Evolutionary conservation across 2,329 filamentous ascomycete genomes (phyloP).

Genomic region (Aspergillus melleus): DNA sequence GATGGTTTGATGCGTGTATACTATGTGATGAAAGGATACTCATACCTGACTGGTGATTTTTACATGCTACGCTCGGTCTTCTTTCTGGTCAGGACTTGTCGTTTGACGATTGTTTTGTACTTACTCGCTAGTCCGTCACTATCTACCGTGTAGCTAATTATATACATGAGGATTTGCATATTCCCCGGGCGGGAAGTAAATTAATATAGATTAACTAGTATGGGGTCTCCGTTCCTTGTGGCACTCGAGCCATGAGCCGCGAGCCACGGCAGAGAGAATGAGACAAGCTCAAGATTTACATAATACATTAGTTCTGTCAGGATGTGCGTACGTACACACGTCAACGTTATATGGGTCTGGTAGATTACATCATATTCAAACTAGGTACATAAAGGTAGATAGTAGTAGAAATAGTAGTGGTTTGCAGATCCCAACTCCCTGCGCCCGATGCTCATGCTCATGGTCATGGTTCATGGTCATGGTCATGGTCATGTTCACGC

Average conservation of each 20-base stretch:
- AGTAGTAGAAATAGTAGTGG: neutral
- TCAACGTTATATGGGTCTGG: neutral
- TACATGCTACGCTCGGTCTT: neutral
- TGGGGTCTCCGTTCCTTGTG: neutral
- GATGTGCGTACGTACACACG: neutral
- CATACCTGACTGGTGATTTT: neutral
- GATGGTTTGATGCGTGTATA: neutral
- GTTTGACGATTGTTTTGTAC: neutral
- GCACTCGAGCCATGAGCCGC: neutral
- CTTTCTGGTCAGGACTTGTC: neutral
- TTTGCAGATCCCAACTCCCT: slow-evolving; percentile 1
- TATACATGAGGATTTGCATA: neutral
- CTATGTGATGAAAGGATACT: too few species aligned
- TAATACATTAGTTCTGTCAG: neutral
- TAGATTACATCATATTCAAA: slow-evolving; percentile 6
- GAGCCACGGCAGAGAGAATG: too few species aligned
- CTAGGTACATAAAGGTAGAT: neutral
- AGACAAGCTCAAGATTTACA: neutral
- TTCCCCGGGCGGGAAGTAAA: neutral
- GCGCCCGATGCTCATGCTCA: slow-evolving; percentile 1
- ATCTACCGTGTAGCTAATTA: neutral
- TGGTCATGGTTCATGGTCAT: neutral
- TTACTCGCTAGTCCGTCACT: neutral
- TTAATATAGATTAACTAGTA: neutral
- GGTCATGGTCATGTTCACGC: neutral